These are phyloP conservation scores for Aspergillus sp. DNA, from an alignment of 2,329 filamentous ascomycete species.

Conservation along the genomic window DNA sequence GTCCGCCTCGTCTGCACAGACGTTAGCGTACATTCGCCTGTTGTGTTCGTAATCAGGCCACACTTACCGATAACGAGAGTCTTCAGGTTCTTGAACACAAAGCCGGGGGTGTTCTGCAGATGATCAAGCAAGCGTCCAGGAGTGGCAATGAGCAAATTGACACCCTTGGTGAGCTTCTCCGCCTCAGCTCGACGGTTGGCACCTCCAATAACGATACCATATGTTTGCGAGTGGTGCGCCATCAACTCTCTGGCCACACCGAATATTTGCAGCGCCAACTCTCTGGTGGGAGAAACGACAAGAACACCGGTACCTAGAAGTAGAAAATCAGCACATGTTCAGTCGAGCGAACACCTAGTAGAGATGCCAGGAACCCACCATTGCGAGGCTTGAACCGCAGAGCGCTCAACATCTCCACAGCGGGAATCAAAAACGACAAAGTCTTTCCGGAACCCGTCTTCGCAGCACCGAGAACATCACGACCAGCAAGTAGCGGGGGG, in stretches of 20 bases:
- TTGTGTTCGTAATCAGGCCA: not conserved
- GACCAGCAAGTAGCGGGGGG: conserved; percentile 82
- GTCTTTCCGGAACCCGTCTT: conserved; percentile 98
- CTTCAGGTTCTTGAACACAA: conserved; percentile 89
- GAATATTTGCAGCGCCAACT: conserved; percentile 94
- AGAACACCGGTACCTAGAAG: conserved; percentile 75
- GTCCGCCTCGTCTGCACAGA: conserved; percentile 76
- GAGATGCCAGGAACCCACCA: conserved; percentile 45
- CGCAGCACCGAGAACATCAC: conserved; percentile 90
- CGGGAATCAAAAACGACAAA: conserved; percentile 88
- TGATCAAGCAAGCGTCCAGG: conserved; percentile 92
- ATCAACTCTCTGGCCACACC: conserved; percentile 92
- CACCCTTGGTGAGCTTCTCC: conserved; percentile 90
- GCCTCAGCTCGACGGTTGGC: conserved; percentile 88
- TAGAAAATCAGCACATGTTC: conserved; percentile 12
- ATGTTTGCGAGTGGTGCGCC: conserved; percentile 90
- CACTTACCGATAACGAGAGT: conserved; percentile 70
- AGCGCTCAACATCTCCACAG: conserved; percentile 86
- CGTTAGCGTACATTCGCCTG: not conserved
- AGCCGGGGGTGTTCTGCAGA: conserved; percentile 85
- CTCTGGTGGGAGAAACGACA: conserved; percentile 88
- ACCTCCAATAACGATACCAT: conserved; percentile 93
- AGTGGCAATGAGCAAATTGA: conserved; percentile 92
- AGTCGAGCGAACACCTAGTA: not conserved
- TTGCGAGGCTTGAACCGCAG: conserved; percentile 94